Evolutionary conservation across 2,329 filamentous ascomycete genomes (phyloP), one percentile per base, ranked within the genome.

Genomic region (Paramyrothecium sp.): DNA sequence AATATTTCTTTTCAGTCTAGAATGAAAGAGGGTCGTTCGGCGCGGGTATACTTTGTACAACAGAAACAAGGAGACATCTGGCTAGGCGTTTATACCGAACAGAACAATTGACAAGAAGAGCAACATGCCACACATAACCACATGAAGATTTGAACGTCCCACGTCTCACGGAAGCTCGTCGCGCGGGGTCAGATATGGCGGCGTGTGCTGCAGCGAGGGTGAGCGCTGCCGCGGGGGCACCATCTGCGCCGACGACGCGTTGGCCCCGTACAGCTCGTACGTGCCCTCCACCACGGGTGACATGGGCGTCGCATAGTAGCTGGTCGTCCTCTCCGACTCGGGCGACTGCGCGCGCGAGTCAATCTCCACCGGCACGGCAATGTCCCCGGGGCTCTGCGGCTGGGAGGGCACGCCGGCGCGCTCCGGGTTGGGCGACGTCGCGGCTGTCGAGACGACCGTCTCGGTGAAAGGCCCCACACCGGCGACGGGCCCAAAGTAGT

Each of bases 291-390:
- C 66, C 4, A 62, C 69, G 30, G 73, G 67, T 13, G 61, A 63
- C 26, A 59, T 51, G 12, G 66, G 66, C 44, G 64, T 57, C 17
- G 61, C 56, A 16, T 63, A 56, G 55, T 64, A 52, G 58, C 61
- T 61, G 2, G 62, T 60, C 44, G 60, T 60, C 3, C 61, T 59
- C 55, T 61, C 58, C 2, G 61, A 60, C 56, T 61, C 58, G 19
- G 62, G 61, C 7, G 66, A 66, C 47, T 49, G 47, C 47, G 47
- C 19, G n/a, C 30, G 10, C 50, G 78, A 77, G 58, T 78, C 81
- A 13, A 87, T 81, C 72, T 87, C 84, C 3, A 86, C 81, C 3
- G 83, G 77, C 20, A 72, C 73, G 1, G 75, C 68, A 46, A 84
- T 82, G 62, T 84, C 81, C 11, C 72, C 75, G 3, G 82, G 81